A percentile compares a stretch with the other conserved stretches of the same genome.
Conservation (phyloP, 2,329 filamentous ascomycete genomes). For the Plectosphaerella cucumerina region DNA sequence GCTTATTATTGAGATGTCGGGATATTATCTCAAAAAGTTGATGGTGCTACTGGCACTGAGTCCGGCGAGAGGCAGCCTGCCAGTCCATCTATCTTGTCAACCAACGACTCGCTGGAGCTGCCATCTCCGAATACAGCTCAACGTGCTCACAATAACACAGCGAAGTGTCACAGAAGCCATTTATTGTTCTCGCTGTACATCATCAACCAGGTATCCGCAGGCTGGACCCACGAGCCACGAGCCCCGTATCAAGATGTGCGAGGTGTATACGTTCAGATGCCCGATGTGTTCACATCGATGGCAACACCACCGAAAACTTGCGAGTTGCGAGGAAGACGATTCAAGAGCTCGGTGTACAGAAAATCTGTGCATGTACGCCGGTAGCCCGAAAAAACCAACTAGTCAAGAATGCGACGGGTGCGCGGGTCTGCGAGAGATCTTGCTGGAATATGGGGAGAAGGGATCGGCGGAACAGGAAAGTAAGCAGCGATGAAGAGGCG, state of each 20-base stretch:
- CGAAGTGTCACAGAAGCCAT: too few relatives aligned
- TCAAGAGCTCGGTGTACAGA: constrained; percentile 22
- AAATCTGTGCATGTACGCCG: constrained; percentile 32
- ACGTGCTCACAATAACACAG: too few relatives aligned
- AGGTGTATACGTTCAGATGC: constrained; percentile 29
- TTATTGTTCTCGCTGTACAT: too few relatives aligned
- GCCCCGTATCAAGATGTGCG: constrained; percentile 24
- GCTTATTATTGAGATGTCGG: too few relatives aligned
- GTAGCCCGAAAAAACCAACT: constrained; percentile 23
- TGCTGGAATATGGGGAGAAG: constrained; percentile 21
- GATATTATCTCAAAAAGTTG: too few relatives aligned
- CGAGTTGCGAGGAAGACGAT: constrained; percentile 30
- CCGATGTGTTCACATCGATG: constrained; percentile 23
- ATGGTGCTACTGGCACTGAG: too few relatives aligned
- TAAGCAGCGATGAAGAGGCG: neutral
- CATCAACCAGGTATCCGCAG: too few relatives aligned
- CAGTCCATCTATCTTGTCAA: too few relatives aligned
- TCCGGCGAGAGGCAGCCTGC: too few relatives aligned
- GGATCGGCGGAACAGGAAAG: neutral
- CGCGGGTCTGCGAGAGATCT: constrained; percentile 19
- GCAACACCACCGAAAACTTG: constrained; percentile 27
- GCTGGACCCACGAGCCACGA: neutral
- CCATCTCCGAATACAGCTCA: too few relatives aligned
- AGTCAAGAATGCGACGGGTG: constrained; percentile 27
- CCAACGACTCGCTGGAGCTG: too few relatives aligned